Evolutionary conservation across 768 basidiomycete genomes (phyloP).

Genomic region (Pholiota molesta): DNA sequence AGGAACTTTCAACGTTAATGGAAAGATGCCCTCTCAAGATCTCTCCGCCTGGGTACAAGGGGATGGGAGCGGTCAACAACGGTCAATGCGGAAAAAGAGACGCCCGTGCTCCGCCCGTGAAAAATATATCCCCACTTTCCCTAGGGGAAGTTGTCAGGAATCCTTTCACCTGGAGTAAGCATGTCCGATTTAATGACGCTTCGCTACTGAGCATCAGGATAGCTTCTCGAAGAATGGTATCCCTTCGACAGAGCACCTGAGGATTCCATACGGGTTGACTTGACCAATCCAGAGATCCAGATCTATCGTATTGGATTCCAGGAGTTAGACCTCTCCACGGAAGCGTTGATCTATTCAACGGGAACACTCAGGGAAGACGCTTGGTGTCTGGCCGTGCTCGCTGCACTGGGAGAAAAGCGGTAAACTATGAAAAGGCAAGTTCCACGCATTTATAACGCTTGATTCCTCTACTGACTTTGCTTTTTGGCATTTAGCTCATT

Average conservation of each 20-base stretch:
- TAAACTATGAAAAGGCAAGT: constrained; percentile 66
- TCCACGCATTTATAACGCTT: neutral
- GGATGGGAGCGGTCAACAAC: neutral
- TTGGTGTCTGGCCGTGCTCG: constrained; percentile 69
- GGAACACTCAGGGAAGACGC: constrained; percentile 67
- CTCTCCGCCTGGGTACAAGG: constrained; percentile 65
- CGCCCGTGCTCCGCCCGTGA: constrained; percentile 35
- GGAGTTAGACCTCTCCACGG: constrained; percentile 78
- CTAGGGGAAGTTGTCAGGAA: constrained; percentile 28
- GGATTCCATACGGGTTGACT: constrained; percentile 23
- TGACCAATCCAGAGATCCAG: constrained; percentile 48
- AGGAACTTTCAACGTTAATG: constrained; percentile 88
- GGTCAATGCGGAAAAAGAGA: neutral
- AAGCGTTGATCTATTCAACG: constrained; percentile 74
- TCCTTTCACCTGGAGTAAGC: constrained; percentile 26
- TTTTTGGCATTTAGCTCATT: constrained; percentile 46
- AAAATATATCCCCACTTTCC: constrained; percentile 40
- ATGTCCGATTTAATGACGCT: neutral
- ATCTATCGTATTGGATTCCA: constrained; percentile 79
- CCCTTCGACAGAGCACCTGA: constrained; percentile 8
- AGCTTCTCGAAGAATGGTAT: neutral
- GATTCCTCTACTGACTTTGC: neutral
- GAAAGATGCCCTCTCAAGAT: constrained; percentile 73
- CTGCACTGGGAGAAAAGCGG: constrained; percentile 70
- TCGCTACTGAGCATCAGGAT: neutral